These are phyloP conservation scores for Smallanthus sonchifolius DNA, from an alignment of 129 eudicot species.

Conservation along the genomic window DNA sequence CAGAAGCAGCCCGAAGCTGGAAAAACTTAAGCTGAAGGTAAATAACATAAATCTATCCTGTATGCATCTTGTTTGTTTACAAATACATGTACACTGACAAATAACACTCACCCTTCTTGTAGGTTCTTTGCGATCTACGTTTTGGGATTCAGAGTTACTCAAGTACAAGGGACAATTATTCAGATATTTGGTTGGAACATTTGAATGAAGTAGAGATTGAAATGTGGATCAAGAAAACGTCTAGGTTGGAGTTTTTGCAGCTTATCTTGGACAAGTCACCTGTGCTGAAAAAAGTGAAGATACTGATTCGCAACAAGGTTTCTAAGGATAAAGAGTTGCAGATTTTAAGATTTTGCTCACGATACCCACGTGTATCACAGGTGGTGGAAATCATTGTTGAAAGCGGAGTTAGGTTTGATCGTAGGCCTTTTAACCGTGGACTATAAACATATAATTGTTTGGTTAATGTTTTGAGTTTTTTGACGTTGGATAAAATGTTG, in stretches of 20 bases:
- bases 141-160: background rate
- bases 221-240: background rate
- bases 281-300: constrained; percentile 1
- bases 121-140: background rate
- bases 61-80: background rate
- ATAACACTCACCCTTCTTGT: background rate
- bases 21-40: constrained; percentile 2
- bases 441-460: no score
- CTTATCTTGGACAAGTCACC: constrained; percentile 1
- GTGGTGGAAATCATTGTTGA: background rate
- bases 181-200: background rate
- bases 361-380: background rate
- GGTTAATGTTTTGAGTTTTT: no score
- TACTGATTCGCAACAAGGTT: background rate
- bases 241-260: background rate
- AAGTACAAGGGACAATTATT: no score
- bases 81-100: no score
- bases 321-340: background rate
- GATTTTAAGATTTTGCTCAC: background rate
- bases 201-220: background rate
- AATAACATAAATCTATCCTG: background rate
- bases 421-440: no score
- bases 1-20: constrained; percentile 6
- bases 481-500: no score
- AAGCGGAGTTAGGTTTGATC: background rate